Percentiles rank a stretch among this genome's conserved stretches.
Evolutionary conservation across 2,329 filamentous ascomycete genomes (phyloP).

Genomic region (Diplodia scrobiculata): DNA sequence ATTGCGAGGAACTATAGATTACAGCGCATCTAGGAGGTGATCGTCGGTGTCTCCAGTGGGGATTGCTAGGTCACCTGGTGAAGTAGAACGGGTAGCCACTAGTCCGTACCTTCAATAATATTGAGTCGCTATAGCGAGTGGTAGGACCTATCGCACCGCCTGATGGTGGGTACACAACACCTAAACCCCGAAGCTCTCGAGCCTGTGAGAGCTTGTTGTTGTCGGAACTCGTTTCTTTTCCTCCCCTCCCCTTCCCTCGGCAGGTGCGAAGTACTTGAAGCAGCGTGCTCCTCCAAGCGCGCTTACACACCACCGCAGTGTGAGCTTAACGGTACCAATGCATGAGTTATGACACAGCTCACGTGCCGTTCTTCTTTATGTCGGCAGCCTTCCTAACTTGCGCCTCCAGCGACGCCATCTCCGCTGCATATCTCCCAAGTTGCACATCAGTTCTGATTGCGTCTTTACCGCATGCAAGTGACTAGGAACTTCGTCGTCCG

Average conservation of each 20-base stretch:
- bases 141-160: neutral
- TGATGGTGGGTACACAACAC: neutral
- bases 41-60: neutral
- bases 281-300: neutral
- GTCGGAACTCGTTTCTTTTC: neutral
- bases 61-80: neutral
- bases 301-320: neutral
- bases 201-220: neutral
- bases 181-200: neutral
- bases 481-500: neutral
- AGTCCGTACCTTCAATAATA: neutral
- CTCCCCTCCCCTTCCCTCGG: neutral
- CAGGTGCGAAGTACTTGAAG: neutral
- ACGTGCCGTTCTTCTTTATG: conserved; percentile 1
- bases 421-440: conserved; percentile 5
- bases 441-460: conserved; percentile 10
- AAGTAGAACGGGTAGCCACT: neutral
- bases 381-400: conserved; percentile 7
- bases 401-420: conserved; percentile 21
- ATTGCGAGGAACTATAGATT: neutral
- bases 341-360: neutral
- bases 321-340: neutral
- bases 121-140: neutral
- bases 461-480: neutral
- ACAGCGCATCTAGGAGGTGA: neutral